Conservation (phyloP, 768 basidiomycete species). For the Lyophyllum semitale region DNA sequence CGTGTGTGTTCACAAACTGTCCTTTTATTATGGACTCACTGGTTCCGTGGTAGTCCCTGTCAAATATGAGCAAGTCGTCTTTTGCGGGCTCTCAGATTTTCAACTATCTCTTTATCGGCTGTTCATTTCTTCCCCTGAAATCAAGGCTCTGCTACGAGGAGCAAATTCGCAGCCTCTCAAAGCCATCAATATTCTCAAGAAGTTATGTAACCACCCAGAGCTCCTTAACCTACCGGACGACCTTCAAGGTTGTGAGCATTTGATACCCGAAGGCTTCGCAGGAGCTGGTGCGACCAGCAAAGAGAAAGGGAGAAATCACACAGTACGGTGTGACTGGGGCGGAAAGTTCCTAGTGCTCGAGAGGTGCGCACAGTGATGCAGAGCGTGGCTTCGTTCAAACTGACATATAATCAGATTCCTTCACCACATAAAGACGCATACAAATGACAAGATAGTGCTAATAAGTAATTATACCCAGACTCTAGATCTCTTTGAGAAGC, state of each 20-base stretch:
- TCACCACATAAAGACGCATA: slow-evolving; percentile 77
- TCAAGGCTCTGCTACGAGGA: slow-evolving; percentile 86
- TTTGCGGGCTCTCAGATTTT: slow-evolving; percentile 83
- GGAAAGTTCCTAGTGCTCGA: slow-evolving; percentile 95
- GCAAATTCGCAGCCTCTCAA: slow-evolving; percentile 92
- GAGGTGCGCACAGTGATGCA: slow-evolving; percentile 49
- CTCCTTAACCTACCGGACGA: slow-evolving; percentile 84
- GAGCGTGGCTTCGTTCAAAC: background rate
- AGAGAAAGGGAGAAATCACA: slow-evolving; percentile 45
- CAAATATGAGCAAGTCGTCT: slow-evolving; percentile 98
- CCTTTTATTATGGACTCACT: background rate
- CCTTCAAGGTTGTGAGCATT: slow-evolving; percentile 74
- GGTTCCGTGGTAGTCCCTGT: slow-evolving; percentile 73
- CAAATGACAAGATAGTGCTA: slow-evolving; percentile 92
- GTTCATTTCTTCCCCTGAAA: slow-evolving; percentile 92
- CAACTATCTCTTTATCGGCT: slow-evolving; percentile 84
- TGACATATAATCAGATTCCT: slow-evolving; percentile 62
- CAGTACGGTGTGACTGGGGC: slow-evolving; percentile 78
- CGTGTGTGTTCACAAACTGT: slow-evolving; percentile 48
- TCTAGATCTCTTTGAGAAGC: slow-evolving; percentile 87
- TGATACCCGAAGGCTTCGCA: slow-evolving; percentile 83
- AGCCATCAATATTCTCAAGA: slow-evolving; percentile 93
- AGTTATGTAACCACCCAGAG: slow-evolving; percentile 94
- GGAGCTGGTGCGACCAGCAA: slow-evolving; percentile 50
- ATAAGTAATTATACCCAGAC: slow-evolving; percentile 98